These are phyloP conservation scores for Fusarium sp. DNA, from an alignment of 2,329 filamentous ascomycete genomes.

Conservation along the genomic window DNA sequence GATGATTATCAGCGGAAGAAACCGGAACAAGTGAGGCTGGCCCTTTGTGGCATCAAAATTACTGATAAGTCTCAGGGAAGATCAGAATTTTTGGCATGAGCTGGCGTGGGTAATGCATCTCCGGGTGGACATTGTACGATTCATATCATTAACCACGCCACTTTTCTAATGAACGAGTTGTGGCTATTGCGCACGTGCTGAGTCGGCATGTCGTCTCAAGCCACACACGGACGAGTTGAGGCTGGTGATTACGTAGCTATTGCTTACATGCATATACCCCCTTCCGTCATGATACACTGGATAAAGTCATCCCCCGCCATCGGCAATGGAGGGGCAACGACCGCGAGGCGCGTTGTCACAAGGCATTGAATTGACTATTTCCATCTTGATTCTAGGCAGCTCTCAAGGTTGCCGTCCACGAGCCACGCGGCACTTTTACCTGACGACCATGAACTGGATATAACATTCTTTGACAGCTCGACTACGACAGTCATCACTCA, in stretches of 20 bases:
- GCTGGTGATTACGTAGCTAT: background rate
- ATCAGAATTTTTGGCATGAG: slow-evolving; percentile 18
- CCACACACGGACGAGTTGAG: background rate
- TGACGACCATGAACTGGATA: slow-evolving; percentile 30
- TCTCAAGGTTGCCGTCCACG: slow-evolving; percentile 16
- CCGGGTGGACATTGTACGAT: slow-evolving; percentile 36
- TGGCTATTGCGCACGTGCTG: slow-evolving; percentile 5
- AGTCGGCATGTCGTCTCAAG: background rate
- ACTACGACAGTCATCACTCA: slow-evolving; percentile 14
- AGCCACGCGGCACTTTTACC: slow-evolving; percentile 21
- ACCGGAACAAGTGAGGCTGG: slow-evolving; percentile 10
- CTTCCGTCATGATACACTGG: background rate
- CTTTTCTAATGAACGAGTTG: slow-evolving; percentile 21
- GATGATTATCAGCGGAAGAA: slow-evolving; percentile 10
- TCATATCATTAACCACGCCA: slow-evolving; percentile 36
- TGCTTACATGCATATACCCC: slow-evolving; percentile 13
- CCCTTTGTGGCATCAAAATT: slow-evolving; percentile 8
- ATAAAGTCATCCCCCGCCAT: slow-evolving; percentile 36
- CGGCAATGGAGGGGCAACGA: slow-evolving; percentile 40
- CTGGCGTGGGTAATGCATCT: slow-evolving; percentile 29
- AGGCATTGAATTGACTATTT: slow-evolving; percentile 27
- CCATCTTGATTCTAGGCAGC: slow-evolving; percentile 36
- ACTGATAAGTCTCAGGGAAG: slow-evolving; percentile 14
- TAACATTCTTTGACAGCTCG: slow-evolving; percentile 20
- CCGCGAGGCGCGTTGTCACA: slow-evolving; percentile 35